A percentile compares a stretch with the other conserved stretches of the same genome.
phyloP scores from a whole-genome alignment of 805 yeast genomes.

The Martiniozyma abietophila region DNA sequence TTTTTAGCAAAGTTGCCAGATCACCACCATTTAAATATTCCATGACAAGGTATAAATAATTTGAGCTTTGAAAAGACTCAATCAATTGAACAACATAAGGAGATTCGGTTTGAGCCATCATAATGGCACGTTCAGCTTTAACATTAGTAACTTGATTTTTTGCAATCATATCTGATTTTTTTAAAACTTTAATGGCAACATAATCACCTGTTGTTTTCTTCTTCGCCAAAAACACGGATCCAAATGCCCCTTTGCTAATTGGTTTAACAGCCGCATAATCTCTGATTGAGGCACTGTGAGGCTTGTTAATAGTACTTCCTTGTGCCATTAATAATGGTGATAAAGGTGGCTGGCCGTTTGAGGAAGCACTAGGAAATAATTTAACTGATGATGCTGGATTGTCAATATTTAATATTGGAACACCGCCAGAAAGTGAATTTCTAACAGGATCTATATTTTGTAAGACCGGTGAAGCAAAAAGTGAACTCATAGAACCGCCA shows the following conservation, averaged over 20 bases:
- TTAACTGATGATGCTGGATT: background rate
- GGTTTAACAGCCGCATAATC: constrained; percentile 92
- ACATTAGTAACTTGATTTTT: constrained; percentile 95
- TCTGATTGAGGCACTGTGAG: constrained; percentile 47
- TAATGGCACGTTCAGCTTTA: constrained; percentile 90
- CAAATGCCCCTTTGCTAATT: constrained; percentile 95
- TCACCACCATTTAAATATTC: constrained; percentile 96
- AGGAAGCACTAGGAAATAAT: constrained; percentile 1
- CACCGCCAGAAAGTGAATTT: constrained; percentile 1
- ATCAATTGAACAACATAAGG: constrained; percentile 87
- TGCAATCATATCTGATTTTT: constrained; percentile 92
- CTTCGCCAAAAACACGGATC: constrained; percentile 82
- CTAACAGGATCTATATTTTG: constrained; percentile 32
- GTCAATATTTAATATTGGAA: background rate
- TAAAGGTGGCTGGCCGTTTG: constrained; percentile 46
- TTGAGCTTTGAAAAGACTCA: constrained; percentile 81
- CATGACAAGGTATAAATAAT: constrained; percentile 87
- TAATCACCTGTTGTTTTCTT: constrained; percentile 85
- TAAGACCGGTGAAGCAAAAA: constrained; percentile 45
- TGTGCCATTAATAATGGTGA: constrained; percentile 74
- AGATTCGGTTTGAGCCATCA: constrained; percentile 93
- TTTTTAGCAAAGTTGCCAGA: constrained; percentile 74
- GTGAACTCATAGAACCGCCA: constrained; percentile 6
- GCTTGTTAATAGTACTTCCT: constrained; percentile 44
- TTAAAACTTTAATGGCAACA: constrained; percentile 87